Evolutionary conservation across 495 filamentous ascomycete species (phyloP).

Genomic region (Tuber brumale): DNA sequence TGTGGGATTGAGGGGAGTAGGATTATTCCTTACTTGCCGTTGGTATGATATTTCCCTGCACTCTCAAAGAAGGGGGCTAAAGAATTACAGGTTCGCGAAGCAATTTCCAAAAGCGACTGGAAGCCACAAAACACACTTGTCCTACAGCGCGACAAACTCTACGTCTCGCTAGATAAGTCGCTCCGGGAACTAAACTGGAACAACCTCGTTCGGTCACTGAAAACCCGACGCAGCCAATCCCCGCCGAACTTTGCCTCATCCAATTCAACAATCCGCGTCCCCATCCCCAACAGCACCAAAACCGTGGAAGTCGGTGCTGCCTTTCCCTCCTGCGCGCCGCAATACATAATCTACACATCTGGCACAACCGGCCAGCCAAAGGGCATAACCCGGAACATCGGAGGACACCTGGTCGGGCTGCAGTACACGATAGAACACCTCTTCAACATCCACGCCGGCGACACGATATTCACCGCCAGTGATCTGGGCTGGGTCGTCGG

Average conservation of each 20-base stretch:
- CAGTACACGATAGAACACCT: conserved; percentile 69
- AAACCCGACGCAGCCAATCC: conserved; percentile 54
- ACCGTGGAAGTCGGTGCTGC: conserved; percentile 53
- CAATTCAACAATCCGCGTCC: not conserved
- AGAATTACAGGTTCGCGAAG: conserved; percentile 42
- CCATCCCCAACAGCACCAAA: not conserved
- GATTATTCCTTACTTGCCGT: conserved; percentile 37
- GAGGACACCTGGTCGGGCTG: conserved; percentile 81
- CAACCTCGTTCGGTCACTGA: conserved; percentile 61
- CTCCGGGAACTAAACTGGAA: conserved; percentile 74
- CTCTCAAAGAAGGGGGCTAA: conserved; percentile 6
- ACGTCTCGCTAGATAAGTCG: conserved; percentile 60
- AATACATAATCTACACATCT: conserved; percentile 86
- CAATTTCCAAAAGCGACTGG: conserved; percentile 47
- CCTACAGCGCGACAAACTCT: conserved; percentile 60
- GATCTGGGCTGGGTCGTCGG: conserved; percentile 69
- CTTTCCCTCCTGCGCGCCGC: conserved; percentile 63
- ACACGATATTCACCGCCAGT: conserved; percentile 72
- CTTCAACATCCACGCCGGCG: conserved; percentile 71
- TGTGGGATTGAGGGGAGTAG: conserved; percentile 79
- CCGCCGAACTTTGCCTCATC: not conserved
- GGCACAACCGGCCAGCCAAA: conserved; percentile 85
- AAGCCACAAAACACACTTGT: conserved; percentile 47
- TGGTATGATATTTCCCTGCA: conserved; percentile 15
- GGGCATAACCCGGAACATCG: conserved; percentile 76